phyloP scores from a whole-genome alignment of 306 rosid genomes.

The Biancaea sappan region DNA sequence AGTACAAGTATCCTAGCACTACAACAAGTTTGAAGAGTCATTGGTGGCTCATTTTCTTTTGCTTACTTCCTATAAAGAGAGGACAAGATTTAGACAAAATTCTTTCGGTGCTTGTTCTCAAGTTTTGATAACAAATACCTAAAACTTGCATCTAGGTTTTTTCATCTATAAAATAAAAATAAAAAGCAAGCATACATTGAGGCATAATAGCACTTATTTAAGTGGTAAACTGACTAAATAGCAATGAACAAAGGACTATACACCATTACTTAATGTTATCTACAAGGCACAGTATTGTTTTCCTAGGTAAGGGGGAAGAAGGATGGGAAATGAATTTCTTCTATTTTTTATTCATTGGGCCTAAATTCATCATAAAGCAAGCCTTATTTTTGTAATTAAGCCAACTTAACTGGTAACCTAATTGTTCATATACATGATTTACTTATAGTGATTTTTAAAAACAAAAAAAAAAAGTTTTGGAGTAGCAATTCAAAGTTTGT shows the following conservation, averaged over 20 bases:
- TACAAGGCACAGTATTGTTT: not conserved
- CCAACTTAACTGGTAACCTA: not conserved
- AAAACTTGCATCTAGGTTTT: not conserved
- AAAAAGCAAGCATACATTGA: not conserved
- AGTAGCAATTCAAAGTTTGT: constrained; percentile 4
- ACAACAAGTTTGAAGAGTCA: not conserved
- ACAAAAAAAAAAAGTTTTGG: not conserved
- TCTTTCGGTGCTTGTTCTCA: not conserved
- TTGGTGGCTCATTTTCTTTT: not conserved
- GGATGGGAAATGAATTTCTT: not conserved
- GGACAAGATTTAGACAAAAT: not conserved
- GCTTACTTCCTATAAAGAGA: not conserved
- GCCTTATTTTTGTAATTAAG: not conserved
- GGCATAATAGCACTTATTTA: not conserved
- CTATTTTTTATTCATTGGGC: not conserved
- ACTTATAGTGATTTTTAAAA: too few species aligned
- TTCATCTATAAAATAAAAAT: not conserved
- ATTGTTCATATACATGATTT: not conserved
- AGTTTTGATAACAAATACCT: not conserved
- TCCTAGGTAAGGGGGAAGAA: not conserved
- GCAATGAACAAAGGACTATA: not conserved
- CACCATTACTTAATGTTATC: not conserved
- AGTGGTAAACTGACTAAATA: not conserved
- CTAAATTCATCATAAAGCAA: constrained; percentile 5
- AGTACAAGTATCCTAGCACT: not conserved